Conservation (phyloP, 176 grass and related monocot species). For the Zea luxurians region DNA sequence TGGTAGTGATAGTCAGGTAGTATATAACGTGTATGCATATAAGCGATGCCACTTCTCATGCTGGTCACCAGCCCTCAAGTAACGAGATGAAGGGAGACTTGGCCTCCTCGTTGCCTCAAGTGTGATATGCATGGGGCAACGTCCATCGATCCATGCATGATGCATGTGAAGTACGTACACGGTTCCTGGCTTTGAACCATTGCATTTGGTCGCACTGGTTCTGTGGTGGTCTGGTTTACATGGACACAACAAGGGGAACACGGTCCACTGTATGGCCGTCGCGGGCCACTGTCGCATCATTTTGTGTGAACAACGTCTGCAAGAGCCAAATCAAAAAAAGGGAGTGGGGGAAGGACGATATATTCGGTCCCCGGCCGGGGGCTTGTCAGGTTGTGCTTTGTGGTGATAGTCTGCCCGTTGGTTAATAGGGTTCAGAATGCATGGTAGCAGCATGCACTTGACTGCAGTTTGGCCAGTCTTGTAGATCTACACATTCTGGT, state of each 20-base stretch:
- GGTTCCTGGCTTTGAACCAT: not conserved
- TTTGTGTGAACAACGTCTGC: not conserved
- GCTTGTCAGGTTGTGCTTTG: not conserved
- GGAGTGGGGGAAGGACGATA: not conserved
- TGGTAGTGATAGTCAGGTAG: too few relatives aligned
- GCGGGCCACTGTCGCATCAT: not conserved
- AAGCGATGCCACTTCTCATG: not conserved
- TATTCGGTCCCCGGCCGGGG: not conserved
- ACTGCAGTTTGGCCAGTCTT: constrained; percentile 6
- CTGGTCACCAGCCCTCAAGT: not conserved
- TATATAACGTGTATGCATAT: too few relatives aligned
- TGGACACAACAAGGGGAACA: not conserved
- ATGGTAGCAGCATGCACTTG: not conserved
- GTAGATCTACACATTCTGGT: not conserved
- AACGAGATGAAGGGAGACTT: not conserved
- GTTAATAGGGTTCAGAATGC: not conserved
- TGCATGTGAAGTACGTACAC: not conserved
- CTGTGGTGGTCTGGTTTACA: not conserved
- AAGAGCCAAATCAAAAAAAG: not conserved
- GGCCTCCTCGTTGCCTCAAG: constrained; percentile 19
- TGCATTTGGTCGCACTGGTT: not conserved
- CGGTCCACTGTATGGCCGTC: not conserved
- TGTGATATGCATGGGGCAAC: not conserved
- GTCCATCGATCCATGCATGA: too few relatives aligned
- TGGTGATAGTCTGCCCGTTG: not conserved